Percentiles rank a stretch among this genome's conserved stretches.
These are phyloP conservation scores for Zea luxurians DNA, from an alignment of 176 grass and related monocot genomes.

Conservation along the genomic window DNA sequence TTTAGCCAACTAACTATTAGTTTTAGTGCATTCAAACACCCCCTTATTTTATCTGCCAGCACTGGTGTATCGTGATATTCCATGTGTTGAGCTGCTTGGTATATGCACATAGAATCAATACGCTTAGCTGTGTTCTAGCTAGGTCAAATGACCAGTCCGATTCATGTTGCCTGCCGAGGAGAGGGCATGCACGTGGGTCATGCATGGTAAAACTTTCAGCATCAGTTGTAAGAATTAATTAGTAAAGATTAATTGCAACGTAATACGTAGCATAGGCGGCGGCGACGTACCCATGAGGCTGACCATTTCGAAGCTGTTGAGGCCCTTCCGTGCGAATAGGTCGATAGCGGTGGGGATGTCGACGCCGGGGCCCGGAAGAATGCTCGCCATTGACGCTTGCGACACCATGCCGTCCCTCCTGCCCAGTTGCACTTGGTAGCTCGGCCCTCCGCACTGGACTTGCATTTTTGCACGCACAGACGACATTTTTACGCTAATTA, in stretches of 20 bases:
- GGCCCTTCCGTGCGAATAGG: slow-evolving; percentile 54
- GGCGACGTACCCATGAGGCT: slow-evolving; percentile 65
- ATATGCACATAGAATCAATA: slow-evolving; percentile 1
- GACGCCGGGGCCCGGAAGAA: slow-evolving; percentile 46
- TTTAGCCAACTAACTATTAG: no score
- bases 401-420: slow-evolving; percentile 72
- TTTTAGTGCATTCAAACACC: no score
- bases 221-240: no score
- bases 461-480: background rate
- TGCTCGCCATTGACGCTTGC: slow-evolving; percentile 43
- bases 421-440: slow-evolving; percentile 59
- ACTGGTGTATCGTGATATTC: slow-evolving; percentile 31
- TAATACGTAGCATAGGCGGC: background rate
- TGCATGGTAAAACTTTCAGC: background rate
- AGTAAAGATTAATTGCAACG: no score
- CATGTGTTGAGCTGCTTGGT: slow-evolving; percentile 17
- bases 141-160: background rate
- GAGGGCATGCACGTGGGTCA: slow-evolving; percentile 13
- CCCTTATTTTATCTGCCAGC: slow-evolving; percentile 4
- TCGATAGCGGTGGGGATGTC: slow-evolving; percentile 44
- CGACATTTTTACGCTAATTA: no score
- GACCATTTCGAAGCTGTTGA: slow-evolving; percentile 62
- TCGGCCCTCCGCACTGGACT: slow-evolving; percentile 46
- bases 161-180: background rate
- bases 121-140: background rate